Evolutionary conservation across 169 alveolate genomes (phyloP).

Genomic region (Eimeria praecox): DNA sequence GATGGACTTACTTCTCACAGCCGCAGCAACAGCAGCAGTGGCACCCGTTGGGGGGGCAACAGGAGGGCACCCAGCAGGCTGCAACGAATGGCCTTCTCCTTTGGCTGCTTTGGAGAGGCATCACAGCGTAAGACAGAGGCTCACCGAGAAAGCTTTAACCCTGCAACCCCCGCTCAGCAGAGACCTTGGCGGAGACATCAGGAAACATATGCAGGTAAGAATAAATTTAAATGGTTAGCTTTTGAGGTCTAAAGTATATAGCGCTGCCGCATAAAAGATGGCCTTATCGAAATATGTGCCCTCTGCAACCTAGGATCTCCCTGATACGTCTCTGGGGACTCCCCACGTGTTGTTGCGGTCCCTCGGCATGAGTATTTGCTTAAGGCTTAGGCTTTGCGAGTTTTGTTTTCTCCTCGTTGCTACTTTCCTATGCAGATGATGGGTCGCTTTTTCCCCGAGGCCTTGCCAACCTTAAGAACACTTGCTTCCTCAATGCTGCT

Average conservation of each 20-base stretch:
- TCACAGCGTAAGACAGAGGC: conserved; percentile 11
- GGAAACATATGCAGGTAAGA: conserved; percentile 13
- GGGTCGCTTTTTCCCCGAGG: conserved; percentile 71
- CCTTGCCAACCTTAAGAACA: conserved; percentile 61
- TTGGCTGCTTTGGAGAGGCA: conserved; percentile 62
- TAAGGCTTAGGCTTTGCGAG: not conserved
- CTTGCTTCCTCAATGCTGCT: conserved; percentile 65
- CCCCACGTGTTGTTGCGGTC: not conserved
- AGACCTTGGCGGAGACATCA: conserved; percentile 26
- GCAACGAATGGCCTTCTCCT: conserved; percentile 58
- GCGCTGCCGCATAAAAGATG: not conserved
- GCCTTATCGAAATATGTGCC: not conserved
- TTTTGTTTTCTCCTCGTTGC: not conserved
- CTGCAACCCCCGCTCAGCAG: not conserved
- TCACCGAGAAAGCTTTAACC: not conserved
- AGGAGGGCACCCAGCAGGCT: conserved; percentile 51
- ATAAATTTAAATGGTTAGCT: not conserved
- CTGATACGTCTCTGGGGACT: not conserved
- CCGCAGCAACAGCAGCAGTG: conserved; percentile 54
- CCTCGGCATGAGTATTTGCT: not conserved
- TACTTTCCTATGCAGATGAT: conserved; percentile 2
- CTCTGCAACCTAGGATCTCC: not conserved
- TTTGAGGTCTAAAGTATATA: not conserved
- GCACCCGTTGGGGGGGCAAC: not conserved
- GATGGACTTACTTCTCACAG: not conserved